These are phyloP conservation scores for Millerozyma acaciae DNA, from an alignment of 805 yeast genomes.

Conservation along the genomic window DNA sequence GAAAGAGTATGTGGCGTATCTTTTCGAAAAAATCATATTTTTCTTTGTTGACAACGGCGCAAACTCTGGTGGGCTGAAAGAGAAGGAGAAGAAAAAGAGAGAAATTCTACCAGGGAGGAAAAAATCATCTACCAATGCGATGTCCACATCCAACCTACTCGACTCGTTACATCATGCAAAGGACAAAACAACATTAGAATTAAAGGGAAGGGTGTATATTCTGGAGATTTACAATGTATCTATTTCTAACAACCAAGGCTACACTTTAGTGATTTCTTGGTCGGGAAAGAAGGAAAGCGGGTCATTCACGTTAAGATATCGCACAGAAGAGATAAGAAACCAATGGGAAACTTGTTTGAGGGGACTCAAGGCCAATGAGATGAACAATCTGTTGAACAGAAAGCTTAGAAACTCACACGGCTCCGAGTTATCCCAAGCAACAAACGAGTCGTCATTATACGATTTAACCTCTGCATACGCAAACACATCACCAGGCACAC, in stretches of 20 bases:
- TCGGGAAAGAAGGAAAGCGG: constrained; percentile 86
- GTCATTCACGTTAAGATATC: constrained; percentile 74
- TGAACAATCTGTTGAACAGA: constrained; percentile 36
- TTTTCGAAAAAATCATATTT: constrained; percentile 67
- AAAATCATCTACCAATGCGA: constrained; percentile 42
- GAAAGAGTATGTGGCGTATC: constrained; percentile 82
- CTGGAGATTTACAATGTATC: constrained; percentile 51
- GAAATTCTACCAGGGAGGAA: constrained; percentile 45
- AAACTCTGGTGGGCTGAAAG: constrained; percentile 11
- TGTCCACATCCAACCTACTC: constrained; percentile 32
- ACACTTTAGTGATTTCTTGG: constrained; percentile 68
- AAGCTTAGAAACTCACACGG: constrained; percentile 33
- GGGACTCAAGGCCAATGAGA: constrained; percentile 39
- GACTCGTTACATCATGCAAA: constrained; percentile 31
- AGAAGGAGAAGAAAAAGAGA: constrained; percentile 33
- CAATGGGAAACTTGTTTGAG: constrained; percentile 78
- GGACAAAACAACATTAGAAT: constrained; percentile 40
- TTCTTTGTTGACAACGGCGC: constrained; percentile 36
- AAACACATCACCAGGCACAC: constrained; percentile 9
- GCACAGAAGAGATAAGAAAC: constrained; percentile 74
- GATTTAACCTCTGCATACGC: constrained; percentile 20
- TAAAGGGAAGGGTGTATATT: constrained; percentile 80
- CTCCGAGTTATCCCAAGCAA: constrained; percentile 12
- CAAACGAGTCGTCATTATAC: constrained; percentile 21
- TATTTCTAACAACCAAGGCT: constrained; percentile 40